These are phyloP conservation scores for Anthracocystis panici-leucophaei DNA, from an alignment of 1,284 basidiomycete genomes.

Conservation along the genomic window DNA sequence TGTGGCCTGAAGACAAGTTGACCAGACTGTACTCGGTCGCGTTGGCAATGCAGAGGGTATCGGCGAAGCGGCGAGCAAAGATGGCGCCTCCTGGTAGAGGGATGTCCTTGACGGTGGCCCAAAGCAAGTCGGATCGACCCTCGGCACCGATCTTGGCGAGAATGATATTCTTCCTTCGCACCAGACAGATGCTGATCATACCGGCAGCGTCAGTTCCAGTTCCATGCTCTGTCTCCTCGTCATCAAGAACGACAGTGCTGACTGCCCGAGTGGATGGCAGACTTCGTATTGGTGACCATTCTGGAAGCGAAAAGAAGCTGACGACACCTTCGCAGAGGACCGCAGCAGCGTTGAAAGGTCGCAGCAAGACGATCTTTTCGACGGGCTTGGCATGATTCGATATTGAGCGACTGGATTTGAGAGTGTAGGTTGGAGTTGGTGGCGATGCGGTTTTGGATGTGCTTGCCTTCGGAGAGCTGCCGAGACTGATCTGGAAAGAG, in stretches of 20 bases:
- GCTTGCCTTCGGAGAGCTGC: neutral
- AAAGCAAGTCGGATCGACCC: conserved; percentile 50
- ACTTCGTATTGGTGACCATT: conserved; percentile 35
- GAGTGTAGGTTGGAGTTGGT: conserved; percentile 8
- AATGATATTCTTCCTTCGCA: conserved; percentile 60
- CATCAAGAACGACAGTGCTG: conserved; percentile 49
- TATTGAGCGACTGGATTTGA: conserved; percentile 24
- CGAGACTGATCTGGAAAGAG: conserved; percentile 35
- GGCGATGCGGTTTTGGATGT: neutral
- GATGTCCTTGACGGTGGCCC: conserved; percentile 55
- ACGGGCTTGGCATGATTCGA: conserved; percentile 42
- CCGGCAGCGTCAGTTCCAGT: conserved; percentile 44
- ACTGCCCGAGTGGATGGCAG: conserved; percentile 45
- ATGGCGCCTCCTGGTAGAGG: conserved; percentile 62
- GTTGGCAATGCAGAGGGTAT: conserved; percentile 64
- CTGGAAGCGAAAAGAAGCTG: conserved; percentile 48
- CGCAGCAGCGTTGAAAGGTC: conserved; percentile 34
- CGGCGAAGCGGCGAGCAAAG: conserved; percentile 58
- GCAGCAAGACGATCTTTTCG: conserved; percentile 48
- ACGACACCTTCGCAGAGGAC: conserved; percentile 51
- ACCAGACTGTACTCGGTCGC: conserved; percentile 63
- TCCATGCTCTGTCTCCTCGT: conserved; percentile 34
- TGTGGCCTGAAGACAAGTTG: conserved; percentile 47
- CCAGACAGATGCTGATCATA: conserved; percentile 61
- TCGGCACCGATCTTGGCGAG: conserved; percentile 56